These are phyloP conservation scores for Penicillium flavigenum DNA, from an alignment of 495 filamentous ascomycete genomes.

Conservation along the genomic window DNA sequence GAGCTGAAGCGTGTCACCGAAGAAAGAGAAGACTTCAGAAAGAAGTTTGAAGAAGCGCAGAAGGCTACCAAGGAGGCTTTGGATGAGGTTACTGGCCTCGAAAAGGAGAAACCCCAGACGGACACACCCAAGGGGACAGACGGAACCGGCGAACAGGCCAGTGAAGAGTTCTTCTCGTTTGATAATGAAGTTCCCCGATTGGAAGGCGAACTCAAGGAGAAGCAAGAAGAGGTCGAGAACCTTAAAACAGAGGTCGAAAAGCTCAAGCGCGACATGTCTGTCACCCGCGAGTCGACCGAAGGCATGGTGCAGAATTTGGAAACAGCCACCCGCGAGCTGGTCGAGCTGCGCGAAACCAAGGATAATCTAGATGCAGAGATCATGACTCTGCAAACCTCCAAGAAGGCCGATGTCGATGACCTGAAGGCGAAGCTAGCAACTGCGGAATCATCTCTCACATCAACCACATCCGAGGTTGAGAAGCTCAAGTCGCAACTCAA, in stretches of 20 bases:
- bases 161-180: constrained; percentile 87
- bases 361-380: constrained; percentile 53
- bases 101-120: constrained; percentile 32
- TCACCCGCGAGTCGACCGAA: constrained; percentile 63
- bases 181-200: constrained; percentile 71
- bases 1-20: constrained; percentile 84
- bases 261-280: constrained; percentile 52
- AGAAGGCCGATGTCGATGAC: constrained; percentile 40
- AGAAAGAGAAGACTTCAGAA: constrained; percentile 78
- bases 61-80: constrained; percentile 58
- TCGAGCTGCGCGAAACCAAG: constrained; percentile 55
- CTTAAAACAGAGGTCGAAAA: constrained; percentile 62
- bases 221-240: constrained; percentile 63
- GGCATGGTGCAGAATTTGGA: constrained; percentile 64
- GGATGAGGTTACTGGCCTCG: constrained; percentile 54
- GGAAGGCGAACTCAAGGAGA: constrained; percentile 58
- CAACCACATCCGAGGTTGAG: constrained; percentile 48
- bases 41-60: constrained; percentile 68
- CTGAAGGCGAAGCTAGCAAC: constrained; percentile 41
- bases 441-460: constrained; percentile 46
- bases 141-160: constrained; percentile 42
- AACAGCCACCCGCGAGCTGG: constrained; percentile 57
- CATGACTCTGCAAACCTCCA: constrained; percentile 35
- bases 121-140: constrained; percentile 26
- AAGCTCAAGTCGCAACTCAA: constrained; percentile 57